phyloP scores from a whole-genome alignment of 2,329 filamentous ascomycete genomes.

The Penicillium sp. region DNA sequence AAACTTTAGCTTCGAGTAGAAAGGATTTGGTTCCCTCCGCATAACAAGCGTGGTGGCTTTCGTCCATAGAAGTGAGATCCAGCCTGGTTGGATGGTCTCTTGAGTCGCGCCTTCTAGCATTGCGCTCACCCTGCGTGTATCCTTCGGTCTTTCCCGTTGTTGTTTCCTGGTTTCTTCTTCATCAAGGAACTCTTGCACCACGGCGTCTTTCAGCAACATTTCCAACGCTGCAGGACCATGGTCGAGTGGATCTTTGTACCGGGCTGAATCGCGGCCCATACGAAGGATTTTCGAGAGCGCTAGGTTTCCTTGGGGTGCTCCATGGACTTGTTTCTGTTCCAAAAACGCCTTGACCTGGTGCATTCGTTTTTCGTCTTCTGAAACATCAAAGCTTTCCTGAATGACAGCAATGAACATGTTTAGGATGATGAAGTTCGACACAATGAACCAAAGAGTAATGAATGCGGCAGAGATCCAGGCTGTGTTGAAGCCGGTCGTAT shows the following conservation, averaged over 20 bases:
- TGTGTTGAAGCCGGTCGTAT: slow-evolving; percentile 65
- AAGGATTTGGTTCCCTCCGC: slow-evolving; percentile 83
- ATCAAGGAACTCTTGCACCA: slow-evolving; percentile 92
- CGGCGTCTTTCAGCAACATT: slow-evolving; percentile 93
- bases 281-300: slow-evolving; percentile 60
- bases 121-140: slow-evolving; percentile 32
- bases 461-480: slow-evolving; percentile 92
- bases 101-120: slow-evolving; percentile 32
- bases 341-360: slow-evolving; percentile 96
- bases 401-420: slow-evolving; percentile 99
- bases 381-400: slow-evolving; percentile 98
- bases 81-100: slow-evolving; percentile 56
- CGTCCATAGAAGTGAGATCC: slow-evolving; percentile 62
- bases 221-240: slow-evolving; percentile 90
- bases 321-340: slow-evolving; percentile 81
- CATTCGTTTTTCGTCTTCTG: slow-evolving; percentile 94
- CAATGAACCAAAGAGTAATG: slow-evolving; percentile 91
- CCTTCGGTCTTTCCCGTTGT: slow-evolving; percentile 18
- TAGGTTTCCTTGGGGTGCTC: slow-evolving; percentile 67
- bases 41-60: slow-evolving; percentile 58
- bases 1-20: slow-evolving; percentile 79
- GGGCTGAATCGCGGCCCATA: slow-evolving; percentile 61
- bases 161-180: slow-evolving; percentile 53
- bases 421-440: slow-evolving; percentile 91
- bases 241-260: slow-evolving; percentile 76